phyloP scores from a whole-genome alignment of 345 rosid genomes.

The Murraya koenigii region DNA sequence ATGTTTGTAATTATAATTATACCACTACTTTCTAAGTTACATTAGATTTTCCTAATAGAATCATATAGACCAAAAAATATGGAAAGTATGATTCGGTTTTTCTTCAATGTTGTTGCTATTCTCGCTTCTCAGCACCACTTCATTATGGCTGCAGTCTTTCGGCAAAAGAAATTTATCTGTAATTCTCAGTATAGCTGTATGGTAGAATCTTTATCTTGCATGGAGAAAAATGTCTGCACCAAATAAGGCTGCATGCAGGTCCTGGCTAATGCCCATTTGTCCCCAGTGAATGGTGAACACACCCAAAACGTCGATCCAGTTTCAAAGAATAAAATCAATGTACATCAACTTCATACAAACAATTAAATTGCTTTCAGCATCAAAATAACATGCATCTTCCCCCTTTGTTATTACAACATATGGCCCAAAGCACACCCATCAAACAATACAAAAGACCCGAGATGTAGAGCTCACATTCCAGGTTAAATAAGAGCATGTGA shows the following conservation, averaged over 20 bases:
- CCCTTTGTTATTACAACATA: neutral
- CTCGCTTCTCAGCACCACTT: neutral
- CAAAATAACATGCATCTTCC: neutral
- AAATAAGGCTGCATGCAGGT: neutral
- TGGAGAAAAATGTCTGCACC: neutral
- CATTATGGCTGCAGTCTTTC: neutral
- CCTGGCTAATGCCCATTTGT: neutral
- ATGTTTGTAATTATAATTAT: neutral
- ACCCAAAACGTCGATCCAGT: neutral
- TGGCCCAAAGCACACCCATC: neutral
- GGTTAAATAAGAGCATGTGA: neutral
- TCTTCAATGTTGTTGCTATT: neutral
- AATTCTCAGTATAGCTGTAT: neutral
- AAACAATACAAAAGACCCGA: neutral
- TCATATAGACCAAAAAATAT: neutral
- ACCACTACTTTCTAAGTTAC: neutral
- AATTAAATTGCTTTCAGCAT: neutral
- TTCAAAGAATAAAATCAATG: neutral
- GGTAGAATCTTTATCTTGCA: neutral
- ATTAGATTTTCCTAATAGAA: neutral
- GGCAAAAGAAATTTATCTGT: neutral
- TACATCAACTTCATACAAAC: neutral
- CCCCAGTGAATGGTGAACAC: neutral
- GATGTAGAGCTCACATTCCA: neutral
- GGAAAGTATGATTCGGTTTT: neutral